These are phyloP conservation scores for Neurospora sp. DNA, from an alignment of 495 filamentous ascomycete species.

Conservation along the genomic window DNA sequence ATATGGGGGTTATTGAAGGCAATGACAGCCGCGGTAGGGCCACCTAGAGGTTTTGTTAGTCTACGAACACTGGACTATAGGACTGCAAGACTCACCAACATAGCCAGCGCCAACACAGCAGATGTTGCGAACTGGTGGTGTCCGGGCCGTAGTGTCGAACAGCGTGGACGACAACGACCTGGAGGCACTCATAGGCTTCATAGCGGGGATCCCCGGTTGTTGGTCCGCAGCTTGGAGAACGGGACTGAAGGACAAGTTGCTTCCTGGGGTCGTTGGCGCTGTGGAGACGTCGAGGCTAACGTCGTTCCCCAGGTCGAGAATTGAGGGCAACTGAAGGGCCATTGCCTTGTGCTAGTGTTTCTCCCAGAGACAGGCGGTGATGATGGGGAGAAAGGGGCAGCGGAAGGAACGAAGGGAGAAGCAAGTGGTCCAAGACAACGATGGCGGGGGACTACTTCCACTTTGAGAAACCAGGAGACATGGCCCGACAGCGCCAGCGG, in stretches of 20 bases:
- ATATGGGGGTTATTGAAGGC: conserved; percentile 60
- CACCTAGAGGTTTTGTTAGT: conserved; percentile 36
- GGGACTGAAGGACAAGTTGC: conserved; percentile 35
- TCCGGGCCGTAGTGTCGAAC: conserved; percentile 8
- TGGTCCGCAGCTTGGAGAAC: conserved; percentile 23
- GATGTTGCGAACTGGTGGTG: conserved; percentile 36
- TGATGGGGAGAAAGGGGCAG: not conserved
- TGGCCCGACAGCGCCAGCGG: not conserved
- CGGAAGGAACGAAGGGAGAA: not conserved
- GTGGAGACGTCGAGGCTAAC: conserved; percentile 28
- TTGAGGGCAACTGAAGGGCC: conserved; percentile 3
- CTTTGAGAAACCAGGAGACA: not conserved
- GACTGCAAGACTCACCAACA: conserved; percentile 12
- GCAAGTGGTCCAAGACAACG: not conserved
- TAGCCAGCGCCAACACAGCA: conserved; percentile 24
- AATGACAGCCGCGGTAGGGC: conserved; percentile 63
- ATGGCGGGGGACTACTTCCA: not conserved
- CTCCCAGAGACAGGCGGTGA: not conserved
- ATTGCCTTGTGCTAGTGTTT: not conserved
- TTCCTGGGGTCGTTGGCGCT: conserved; percentile 44
- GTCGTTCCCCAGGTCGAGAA: conserved; percentile 13
- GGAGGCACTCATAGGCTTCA: conserved; percentile 6
- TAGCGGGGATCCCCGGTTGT: conserved; percentile 10
- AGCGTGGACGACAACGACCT: conserved; percentile 8
- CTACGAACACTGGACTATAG: not conserved